phyloP scores from a whole-genome alignment of 2,329 filamentous ascomycete genomes.

The Pseudogymnoascus sp. region DNA sequence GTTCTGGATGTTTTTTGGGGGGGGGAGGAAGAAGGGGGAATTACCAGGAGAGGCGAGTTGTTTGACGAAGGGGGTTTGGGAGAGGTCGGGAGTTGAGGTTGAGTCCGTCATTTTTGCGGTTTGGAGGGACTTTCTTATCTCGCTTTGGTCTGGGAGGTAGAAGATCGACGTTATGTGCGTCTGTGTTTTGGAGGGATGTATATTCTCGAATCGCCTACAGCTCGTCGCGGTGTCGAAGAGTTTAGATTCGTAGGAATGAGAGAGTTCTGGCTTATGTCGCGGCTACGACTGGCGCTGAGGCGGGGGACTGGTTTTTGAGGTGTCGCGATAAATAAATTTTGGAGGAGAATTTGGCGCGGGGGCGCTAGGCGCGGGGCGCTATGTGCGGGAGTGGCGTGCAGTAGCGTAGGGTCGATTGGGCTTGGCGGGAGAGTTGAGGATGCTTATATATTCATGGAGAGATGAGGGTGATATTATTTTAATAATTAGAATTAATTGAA shows the following conservation, averaged over 20 bases:
- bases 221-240: not conserved
- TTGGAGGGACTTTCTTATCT: not conserved
- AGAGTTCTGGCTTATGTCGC: conserved; percentile 1
- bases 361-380: conserved; percentile 7
- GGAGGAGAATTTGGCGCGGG: conserved; percentile 8
- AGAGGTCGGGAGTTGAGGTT: conserved; percentile 17
- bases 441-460: not conserved
- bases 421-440: not conserved
- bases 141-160: not conserved
- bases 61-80: conserved; percentile 30
- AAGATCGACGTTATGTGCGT: not conserved
- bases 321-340: conserved; percentile 11
- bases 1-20: too few species aligned
- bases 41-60: conserved; percentile 31
- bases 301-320: not conserved
- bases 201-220: not conserved
- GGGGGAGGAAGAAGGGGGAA: not conserved
- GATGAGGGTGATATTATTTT: not conserved
- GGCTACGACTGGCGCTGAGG: conserved; percentile 1
- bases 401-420: conserved; percentile 1
- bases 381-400: conserved; percentile 7
- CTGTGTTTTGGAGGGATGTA: not conserved
- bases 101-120: not conserved
- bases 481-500: not conserved
- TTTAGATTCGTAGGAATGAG: not conserved